Base-by-base conservation (phyloP, 768 basidiomycete species). In the Pisolithus marmoratus region DNA sequence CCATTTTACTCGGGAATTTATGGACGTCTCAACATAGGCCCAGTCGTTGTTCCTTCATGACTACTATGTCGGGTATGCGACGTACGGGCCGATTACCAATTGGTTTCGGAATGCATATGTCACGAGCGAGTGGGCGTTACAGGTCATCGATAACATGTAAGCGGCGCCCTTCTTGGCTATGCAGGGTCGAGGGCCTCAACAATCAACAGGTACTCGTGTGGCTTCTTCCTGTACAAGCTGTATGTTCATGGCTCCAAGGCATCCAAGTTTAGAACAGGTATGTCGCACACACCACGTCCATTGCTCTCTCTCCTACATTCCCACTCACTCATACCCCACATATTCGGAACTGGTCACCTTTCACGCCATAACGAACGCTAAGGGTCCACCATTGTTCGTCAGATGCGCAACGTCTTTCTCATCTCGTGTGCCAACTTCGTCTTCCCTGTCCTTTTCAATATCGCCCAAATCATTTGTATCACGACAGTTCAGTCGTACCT, bases 391-490 rank as follows among this genome's bases (percentile, higher is more conserved):
- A 19, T 34, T 6, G 50, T 62, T 19, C 48, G 58, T 2, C 63
- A 64, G 20, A 29, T 72, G 19, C 63, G 60, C 17, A 62, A 58
- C 19, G 56, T 74, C 14, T 73, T 74, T 58, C 61, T 63, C 40
- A 69, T 74, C 49, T 65, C 71, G 0, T 46, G 64, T 12, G 61
- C 68, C 2, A 73, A 72, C 54, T 74, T 73, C 57, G 62, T 74
- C 37, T 67, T 74, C 56, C 73, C 72, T 14, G 62, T 65, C 24
- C 49, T 72, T 26, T 60, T 73, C 57, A 65, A 62, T 54, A 55
- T 73, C 37, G 64, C 60, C 19, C 66, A 70, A 42, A 59, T 74
- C 46, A 56, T 50, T 20, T 46, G 47, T 15, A 40, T 53, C 26
- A 41, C 40, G 17, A 53, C 24, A 20, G 38, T 40, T 23, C 22